Base-by-base conservation (phyloP, 768 basidiomycete genomes). In the Zangia roseola region DNA sequence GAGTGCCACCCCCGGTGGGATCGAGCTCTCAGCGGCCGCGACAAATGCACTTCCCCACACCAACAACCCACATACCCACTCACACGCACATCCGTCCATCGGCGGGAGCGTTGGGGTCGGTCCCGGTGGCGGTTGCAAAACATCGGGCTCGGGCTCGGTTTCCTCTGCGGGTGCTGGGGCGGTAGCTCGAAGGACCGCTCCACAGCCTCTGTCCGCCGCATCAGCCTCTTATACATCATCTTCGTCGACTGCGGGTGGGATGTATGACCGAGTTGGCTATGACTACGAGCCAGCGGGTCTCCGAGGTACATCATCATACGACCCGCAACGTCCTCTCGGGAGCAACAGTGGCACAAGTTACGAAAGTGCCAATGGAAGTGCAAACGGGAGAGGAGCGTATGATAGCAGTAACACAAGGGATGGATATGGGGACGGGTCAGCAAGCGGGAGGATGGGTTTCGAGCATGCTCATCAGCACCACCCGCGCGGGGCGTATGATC, bases 1-100 rank as follows among this genome's bases (percentile, higher is more conserved):
- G 9, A 68, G 65, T 33, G 66, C 57, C 13, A 62, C 65, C 6
- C 66, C 65, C 0, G 66, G 66, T 10, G 66, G 66, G n/a, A 56
- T 68, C 16, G 65, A 69, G 26, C 65, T 68, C 28, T 53, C 66
- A 2, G 45, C 46, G 12, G 35, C 52, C 25, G 45, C 46, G 12
- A 37, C 52, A 23, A 47, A 9, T 16, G 21, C 44, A 4, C 58
- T 47, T 40, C 33, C 59, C 6, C 54, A 59, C 36, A n/a, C n/a
- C n/a, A 5, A 38, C 10, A 55, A 54, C 17, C 12, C 52, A 1
- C 49, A 53, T 35, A 2, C 49, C 0, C 56, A 54, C 26, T 4
- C 50, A 7, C 52, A 61, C 17, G 31, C 47, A 1, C 53, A 64
- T 36, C 52, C 52, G 16, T 8, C 61, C 8, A 45, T 61, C 21